phyloP scores from a whole-genome alignment of 2,329 filamentous ascomycete species.

The Aspergillus novoparasiticus region DNA sequence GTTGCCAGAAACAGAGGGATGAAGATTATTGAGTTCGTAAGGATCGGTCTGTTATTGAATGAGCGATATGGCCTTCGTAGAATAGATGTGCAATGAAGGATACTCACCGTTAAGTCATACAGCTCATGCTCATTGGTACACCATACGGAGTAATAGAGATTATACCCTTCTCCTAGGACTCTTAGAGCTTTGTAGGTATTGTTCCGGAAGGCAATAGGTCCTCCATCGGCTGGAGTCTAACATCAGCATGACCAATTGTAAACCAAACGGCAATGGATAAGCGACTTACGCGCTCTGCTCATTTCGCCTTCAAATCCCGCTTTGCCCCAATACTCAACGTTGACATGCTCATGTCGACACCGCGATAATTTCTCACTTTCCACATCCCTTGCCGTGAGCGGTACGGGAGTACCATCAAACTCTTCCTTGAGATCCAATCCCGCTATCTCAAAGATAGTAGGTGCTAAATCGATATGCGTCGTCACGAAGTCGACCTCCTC shows the following conservation, averaged over 20 bases:
- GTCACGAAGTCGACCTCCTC: conserved; percentile 50
- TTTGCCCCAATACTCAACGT: not conserved
- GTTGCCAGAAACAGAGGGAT: not conserved
- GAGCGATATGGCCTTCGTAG: not conserved
- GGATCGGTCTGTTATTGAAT: conserved; percentile 2
- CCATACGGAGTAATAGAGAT: conserved; percentile 40
- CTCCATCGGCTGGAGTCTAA: not conserved
- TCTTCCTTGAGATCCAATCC: conserved; percentile 44
- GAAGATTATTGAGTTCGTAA: conserved; percentile 5
- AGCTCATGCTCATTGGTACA: conserved; percentile 39
- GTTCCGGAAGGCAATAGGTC: conserved; percentile 3
- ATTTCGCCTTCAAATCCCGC: conserved; percentile 8
- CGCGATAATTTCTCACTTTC: not conserved
- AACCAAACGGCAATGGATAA: not conserved
- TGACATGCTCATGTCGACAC: not conserved
- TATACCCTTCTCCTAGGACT: conserved; percentile 30
- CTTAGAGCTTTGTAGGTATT: conserved; percentile 24
- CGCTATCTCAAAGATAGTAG: conserved; percentile 55
- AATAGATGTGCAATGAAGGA: not conserved
- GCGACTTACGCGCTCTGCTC: not conserved
- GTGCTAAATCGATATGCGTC: conserved; percentile 64
- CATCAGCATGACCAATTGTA: not conserved
- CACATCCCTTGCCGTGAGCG: conserved; percentile 22
- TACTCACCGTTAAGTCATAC: conserved; percentile 28
- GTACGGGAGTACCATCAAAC: conserved; percentile 59